Percentiles rank a stretch among this genome's conserved stretches.
Evolutionary conservation across 371 early-diverging fungal species (phyloP).

Genomic region (Apophysomyces variabilis): DNA sequence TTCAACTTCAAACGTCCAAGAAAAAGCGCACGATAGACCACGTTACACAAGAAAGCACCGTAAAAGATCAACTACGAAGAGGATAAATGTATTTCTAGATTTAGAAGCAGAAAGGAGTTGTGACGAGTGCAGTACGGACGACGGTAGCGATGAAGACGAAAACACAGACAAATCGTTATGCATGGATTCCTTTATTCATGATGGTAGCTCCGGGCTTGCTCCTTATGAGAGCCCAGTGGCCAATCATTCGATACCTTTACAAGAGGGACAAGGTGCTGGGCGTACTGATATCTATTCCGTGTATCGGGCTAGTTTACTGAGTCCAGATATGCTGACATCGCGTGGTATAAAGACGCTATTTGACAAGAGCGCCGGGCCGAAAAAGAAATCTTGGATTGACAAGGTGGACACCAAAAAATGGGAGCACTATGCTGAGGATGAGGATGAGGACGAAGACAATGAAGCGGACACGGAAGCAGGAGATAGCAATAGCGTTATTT

Average conservation of each 20-base stretch:
- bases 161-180: not conserved
- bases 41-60: not conserved
- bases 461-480: not conserved
- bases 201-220: constrained; percentile 12
- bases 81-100: constrained; percentile 13
- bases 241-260: not conserved
- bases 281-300: not conserved
- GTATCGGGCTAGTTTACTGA: not conserved
- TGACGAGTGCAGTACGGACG: constrained; percentile 13
- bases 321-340: constrained; percentile 4
- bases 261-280: not conserved
- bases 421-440: not conserved
- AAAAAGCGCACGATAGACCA: not conserved
- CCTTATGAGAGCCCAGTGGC: not conserved
- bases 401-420: not conserved
- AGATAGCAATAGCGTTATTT: not conserved
- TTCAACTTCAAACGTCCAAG: not conserved
- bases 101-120: constrained; percentile 15
- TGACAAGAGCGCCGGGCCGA: not conserved
- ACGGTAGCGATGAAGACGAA: constrained; percentile 7
- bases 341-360: not conserved
- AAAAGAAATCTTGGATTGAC: constrained; percentile 1
- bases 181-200: constrained; percentile 17
- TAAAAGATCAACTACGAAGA: not conserved
- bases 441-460: constrained; percentile 3